Conservation (phyloP, 164 flowering plant genomes). For the Taxillus chinensis region DNA sequence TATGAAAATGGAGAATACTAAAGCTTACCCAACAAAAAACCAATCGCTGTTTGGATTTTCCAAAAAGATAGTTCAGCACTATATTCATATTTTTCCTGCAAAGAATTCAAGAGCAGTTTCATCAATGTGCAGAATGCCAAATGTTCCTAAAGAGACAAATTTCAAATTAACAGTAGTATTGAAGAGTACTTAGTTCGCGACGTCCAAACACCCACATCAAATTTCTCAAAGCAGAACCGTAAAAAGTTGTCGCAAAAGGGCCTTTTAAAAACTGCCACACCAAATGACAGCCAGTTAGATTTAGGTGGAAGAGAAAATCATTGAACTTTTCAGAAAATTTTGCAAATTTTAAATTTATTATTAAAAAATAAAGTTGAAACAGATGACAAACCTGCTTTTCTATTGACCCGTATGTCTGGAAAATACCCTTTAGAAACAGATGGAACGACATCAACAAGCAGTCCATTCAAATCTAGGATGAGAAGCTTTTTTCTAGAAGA, state of each 20-base stretch:
- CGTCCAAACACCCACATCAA: conserved; percentile 60
- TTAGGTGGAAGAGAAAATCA: not conserved
- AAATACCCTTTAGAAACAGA: conserved; percentile 10
- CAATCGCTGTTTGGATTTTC: conserved; percentile 19
- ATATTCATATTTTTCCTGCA: conserved; percentile 37
- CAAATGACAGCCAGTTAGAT: conserved; percentile 10
- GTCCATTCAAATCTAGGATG: conserved; percentile 60
- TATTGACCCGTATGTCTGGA: conserved; percentile 20
- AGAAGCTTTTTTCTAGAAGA: conserved; percentile 41
- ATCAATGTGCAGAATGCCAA: too few species aligned
- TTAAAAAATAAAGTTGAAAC: too few species aligned
- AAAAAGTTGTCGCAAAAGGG: conserved; percentile 52
- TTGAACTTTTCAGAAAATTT: not conserved
- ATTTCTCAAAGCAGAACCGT: conserved; percentile 48
- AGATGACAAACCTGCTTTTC: conserved; percentile 31
- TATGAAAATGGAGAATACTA: not conserved
- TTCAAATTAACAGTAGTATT: not conserved
- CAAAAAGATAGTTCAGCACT: conserved; percentile 31
- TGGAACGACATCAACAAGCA: conserved; percentile 46
- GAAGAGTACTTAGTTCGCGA: conserved; percentile 43
- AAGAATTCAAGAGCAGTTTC: not conserved
- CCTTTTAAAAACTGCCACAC: conserved; percentile 50
- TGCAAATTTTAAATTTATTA: too few species aligned
- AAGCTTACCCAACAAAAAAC: conserved; percentile 55
- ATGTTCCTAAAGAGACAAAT: too few species aligned